phyloP scores from a whole-genome alignment of 2,329 filamentous ascomycete species.

The Fusarium sp. region DNA sequence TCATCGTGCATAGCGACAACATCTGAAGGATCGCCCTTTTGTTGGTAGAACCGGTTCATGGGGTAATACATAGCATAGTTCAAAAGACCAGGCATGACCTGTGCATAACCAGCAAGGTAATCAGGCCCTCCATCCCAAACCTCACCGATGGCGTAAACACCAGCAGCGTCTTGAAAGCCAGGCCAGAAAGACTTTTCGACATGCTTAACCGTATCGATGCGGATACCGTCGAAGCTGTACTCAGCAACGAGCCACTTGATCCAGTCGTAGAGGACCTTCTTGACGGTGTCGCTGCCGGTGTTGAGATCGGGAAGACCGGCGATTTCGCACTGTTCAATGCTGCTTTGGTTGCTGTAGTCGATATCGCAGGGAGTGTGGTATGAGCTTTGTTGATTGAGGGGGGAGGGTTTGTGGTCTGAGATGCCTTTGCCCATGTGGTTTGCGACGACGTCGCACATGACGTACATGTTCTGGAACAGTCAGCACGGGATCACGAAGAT shows the following conservation, averaged over 20 bases:
- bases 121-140: conserved; percentile 62
- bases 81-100: conserved; percentile 64
- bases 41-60: conserved; percentile 51
- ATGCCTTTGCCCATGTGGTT: conserved; percentile 66
- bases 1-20: conserved; percentile 51
- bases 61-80: conserved; percentile 64
- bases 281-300: conserved; percentile 60
- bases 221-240: conserved; percentile 69
- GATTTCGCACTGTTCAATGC: conserved; percentile 19
- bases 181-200: conserved; percentile 67
- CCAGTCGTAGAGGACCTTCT: conserved; percentile 65
- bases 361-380: conserved; percentile 19
- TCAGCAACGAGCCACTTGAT: conserved; percentile 63
- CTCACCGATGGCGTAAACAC: conserved; percentile 68
- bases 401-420: conserved; percentile 50
- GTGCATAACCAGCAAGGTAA: conserved; percentile 62
- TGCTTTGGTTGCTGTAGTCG: conserved; percentile 24
- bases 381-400: conserved; percentile 54
- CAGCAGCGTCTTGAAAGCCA: conserved; percentile 59
- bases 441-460: conserved; percentile 69
- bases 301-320: conserved; percentile 65
- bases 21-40: conserved; percentile 49
- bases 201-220: conserved; percentile 70
- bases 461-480: conserved; percentile 49
- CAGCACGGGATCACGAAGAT: not conserved